Conservation (phyloP, 768 basidiomycete genomes). For the Kwoniella europaea region DNA sequence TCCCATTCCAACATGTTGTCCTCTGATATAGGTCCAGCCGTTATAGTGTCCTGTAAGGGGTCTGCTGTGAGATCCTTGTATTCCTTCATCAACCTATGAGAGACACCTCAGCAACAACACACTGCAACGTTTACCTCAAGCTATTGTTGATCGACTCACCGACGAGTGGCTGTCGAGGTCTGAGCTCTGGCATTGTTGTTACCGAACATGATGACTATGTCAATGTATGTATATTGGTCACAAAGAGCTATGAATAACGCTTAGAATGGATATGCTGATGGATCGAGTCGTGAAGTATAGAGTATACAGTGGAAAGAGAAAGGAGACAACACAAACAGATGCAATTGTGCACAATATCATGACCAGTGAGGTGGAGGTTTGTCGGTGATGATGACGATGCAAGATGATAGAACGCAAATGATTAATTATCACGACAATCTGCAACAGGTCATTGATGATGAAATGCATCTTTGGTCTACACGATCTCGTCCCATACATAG, state of each 20-base stretch:
- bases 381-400: no score
- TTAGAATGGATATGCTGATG: no score
- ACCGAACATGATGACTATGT: slow-evolving; percentile 31
- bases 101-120: not conserved
- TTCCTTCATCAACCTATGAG: slow-evolving; percentile 54
- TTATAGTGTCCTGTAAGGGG: slow-evolving; percentile 73
- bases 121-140: not conserved
- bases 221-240: no score
- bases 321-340: no score
- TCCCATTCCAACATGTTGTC: slow-evolving; percentile 97
- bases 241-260: no score
- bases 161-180: slow-evolving; percentile 47
- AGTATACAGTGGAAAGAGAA: no score
- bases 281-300: no score
- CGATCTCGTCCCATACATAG: not conserved
- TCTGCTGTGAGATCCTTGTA: slow-evolving; percentile 59
- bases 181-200: slow-evolving; percentile 45
- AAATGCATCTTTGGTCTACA: slow-evolving; percentile 1
- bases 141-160: slow-evolving; percentile 23
- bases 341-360: no score
- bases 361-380: no score
- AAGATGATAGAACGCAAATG: no score
- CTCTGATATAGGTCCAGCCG: slow-evolving; percentile 89
- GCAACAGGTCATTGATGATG: not conserved
- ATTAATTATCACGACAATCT: not conserved